Base-by-base conservation (phyloP, 768 basidiomycete genomes). In the Mycena latifolia region DNA sequence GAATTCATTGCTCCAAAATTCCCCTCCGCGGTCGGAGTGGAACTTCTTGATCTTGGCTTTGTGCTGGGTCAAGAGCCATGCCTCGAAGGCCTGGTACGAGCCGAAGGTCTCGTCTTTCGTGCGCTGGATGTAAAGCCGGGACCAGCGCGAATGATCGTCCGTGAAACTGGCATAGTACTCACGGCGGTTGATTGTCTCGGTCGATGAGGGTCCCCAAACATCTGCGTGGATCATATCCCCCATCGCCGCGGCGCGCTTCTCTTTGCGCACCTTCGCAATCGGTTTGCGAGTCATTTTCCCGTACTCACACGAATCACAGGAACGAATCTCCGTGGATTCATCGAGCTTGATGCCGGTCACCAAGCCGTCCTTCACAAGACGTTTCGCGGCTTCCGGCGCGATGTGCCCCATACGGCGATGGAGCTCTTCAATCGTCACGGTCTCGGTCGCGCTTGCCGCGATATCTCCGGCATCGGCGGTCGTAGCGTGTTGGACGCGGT, bases 201-300 rank as follows among this genome's bases (percentile, higher is more conserved):
- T 66, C 4, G 66, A 68, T 15, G 77, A 65, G 1, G 78, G 78
- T 12, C 80, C 79, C 78, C 79, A 82, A 2, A 83, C 65, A 60
- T 83, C 77, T 0, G 74, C 71, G 45, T 80, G 77, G 17, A 81
- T 74, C 22, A 74, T 71, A 0, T 77, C 76, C 1, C 79, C 78
- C 66, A 79, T 73, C 0, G 43, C 53, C 2, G 28, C 43, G 4
- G 61, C 61, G 17, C 69, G 63, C 20, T 70, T 47, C 27, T 72
- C 71, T 22, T 61, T 43, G 24, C 71, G 72, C 1, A 66, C 72
- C 57, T 77, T 77, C 33, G 54, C 63, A n/a, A 79, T 69, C 10
- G 69, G 63, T 46, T 78, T 74, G 3, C 69, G 55, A 18, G 72
- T 71, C 22, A 69, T 46, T 63, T 81, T 80, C n/a, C 73, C 78